These are phyloP conservation scores for Stephanodiscus triporus DNA, from an alignment of 108 stramenopile species.

Conservation along the genomic window DNA sequence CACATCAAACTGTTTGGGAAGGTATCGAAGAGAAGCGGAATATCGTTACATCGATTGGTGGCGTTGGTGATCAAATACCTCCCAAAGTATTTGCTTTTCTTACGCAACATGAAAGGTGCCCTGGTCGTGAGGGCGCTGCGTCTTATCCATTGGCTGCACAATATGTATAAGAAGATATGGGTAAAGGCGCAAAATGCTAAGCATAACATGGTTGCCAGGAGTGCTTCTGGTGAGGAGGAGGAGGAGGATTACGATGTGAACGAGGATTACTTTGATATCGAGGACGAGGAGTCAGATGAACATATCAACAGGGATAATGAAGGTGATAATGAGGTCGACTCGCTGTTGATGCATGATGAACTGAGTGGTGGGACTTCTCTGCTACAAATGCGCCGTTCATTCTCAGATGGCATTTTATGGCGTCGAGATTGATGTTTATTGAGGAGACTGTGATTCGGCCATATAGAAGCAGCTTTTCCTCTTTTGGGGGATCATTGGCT, in stretches of 20 bases:
- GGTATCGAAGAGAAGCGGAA: conserved; percentile 73
- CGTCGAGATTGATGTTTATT: not conserved
- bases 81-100: conserved; percentile 81
- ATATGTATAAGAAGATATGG: conserved; percentile 54
- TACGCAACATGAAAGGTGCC: conserved; percentile 81
- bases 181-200: conserved; percentile 41
- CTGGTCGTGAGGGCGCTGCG: conserved; percentile 65
- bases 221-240: not conserved
- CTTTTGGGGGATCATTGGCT: conserved; percentile 15
- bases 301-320: conserved; percentile 18
- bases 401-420: not conserved
- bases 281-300: not conserved
- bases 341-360: conserved; percentile 17
- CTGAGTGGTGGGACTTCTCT: not conserved
- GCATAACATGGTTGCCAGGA: conserved; percentile 6
- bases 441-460: not conserved
- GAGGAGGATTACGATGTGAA: too few species aligned
- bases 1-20: conserved; percentile 79
- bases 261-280: conserved; percentile 15
- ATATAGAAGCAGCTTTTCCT: not conserved
- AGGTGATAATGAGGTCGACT: conserved; percentile 21
- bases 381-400: not conserved
- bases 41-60: conserved; percentile 58
- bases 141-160: conserved; percentile 73
- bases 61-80: conserved; percentile 79